These are phyloP conservation scores for Chlamydomonas schloesseri DNA, from an alignment of 139 green algal genomes.

Conservation along the genomic window DNA sequence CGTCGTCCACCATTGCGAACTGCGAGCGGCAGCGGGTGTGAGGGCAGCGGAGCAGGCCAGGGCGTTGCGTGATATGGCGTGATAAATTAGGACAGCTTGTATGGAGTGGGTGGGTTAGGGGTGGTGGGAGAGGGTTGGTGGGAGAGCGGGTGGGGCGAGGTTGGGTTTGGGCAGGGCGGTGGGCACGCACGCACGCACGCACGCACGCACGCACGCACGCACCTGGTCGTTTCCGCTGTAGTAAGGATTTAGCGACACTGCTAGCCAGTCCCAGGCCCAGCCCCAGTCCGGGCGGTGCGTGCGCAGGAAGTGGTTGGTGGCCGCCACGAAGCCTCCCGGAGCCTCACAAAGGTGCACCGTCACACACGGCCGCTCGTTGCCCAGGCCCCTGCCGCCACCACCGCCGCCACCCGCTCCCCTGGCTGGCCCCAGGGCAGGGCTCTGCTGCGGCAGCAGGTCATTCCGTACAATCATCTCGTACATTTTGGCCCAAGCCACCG, in stretches of 20 bases:
- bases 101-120: no score
- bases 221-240: constrained; percentile 61
- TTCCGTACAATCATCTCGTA: constrained; percentile 54
- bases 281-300: constrained; percentile 47
- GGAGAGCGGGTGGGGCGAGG: not conserved
- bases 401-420: no score
- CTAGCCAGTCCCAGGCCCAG: constrained; percentile 67
- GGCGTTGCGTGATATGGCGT: no score
- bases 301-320: constrained; percentile 66
- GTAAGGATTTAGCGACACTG: constrained; percentile 65
- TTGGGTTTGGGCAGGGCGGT: no score
- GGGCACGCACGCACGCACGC: no score
- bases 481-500: constrained; percentile 68
- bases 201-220: no score
- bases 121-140: not conserved
- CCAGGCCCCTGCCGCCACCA: not conserved
- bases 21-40: no score
- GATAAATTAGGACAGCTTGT: no score
- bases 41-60: no score
- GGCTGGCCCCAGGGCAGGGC: not conserved
- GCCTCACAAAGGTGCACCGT: constrained; percentile 66
- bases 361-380: not conserved
- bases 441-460: constrained; percentile 40
- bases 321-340: constrained; percentile 65
- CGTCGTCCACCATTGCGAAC: constrained; percentile 67